These are phyloP conservation scores for Trichaptum fuscoviolaceum DNA, from an alignment of 768 basidiomycete species.

Conservation along the genomic window DNA sequence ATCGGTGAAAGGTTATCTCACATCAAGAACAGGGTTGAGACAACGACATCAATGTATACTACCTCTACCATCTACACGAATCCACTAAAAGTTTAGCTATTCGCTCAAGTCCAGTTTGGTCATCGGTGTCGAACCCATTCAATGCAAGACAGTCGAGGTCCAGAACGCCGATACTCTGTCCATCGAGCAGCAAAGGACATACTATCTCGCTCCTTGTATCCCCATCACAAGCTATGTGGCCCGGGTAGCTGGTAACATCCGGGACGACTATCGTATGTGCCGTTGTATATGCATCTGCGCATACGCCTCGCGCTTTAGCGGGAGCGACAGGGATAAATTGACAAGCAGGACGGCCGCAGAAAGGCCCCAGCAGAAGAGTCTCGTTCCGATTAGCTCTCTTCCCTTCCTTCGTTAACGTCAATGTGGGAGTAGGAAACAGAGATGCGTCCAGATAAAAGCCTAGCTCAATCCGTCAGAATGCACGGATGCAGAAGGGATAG, in stretches of 20 bases:
- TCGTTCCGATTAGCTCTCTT: conserved; percentile 13
- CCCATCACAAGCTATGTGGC: conserved; percentile 93
- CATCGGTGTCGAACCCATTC: conserved; percentile 71
- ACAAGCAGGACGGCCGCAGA: conserved; percentile 90
- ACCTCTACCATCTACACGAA: conserved; percentile 57
- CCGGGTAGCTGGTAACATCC: conserved; percentile 77
- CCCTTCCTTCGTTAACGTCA: conserved; percentile 11
- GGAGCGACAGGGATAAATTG: conserved; percentile 62
- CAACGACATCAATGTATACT: conserved; percentile 11
- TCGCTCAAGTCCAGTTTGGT: conserved; percentile 68
- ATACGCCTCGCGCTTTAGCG: conserved; percentile 67
- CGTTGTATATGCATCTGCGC: conserved; percentile 69
- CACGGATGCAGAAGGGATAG: background rate
- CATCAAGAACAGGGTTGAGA: background rate
- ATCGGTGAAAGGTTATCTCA: no score
- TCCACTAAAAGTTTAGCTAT: conserved; percentile 62
- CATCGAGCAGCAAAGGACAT: conserved; percentile 54
- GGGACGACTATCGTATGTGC: conserved; percentile 58
- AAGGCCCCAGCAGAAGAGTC: conserved; percentile 70
- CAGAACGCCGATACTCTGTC: conserved; percentile 41
- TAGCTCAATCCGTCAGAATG: conserved; percentile 24
- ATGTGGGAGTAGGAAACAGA: conserved; percentile 50
- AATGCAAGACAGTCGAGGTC: conserved; percentile 81
- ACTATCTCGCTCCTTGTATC: conserved; percentile 91
- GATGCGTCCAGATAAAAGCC: conserved; percentile 80